These are phyloP conservation scores for Ophiocordyceps polyrhachis-furcata DNA, from an alignment of 2,329 filamentous ascomycete species.

Conservation along the genomic window DNA sequence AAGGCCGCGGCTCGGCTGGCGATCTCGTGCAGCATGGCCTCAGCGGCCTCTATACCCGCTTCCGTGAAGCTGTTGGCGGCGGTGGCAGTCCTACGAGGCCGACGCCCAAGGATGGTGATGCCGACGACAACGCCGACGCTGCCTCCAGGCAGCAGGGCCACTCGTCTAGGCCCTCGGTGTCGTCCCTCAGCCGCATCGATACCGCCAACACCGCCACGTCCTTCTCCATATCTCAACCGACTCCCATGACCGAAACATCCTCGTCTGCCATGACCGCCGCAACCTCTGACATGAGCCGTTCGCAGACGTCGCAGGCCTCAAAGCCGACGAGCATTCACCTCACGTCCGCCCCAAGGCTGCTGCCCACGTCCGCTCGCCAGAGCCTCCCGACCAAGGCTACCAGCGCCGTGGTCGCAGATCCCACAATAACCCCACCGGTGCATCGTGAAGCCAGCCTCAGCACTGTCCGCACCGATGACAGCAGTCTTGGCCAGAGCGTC, in stretches of 20 bases:
- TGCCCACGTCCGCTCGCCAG: slow-evolving; percentile 19
- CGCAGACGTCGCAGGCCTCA: slow-evolving; percentile 22
- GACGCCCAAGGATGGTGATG: slow-evolving; percentile 12
- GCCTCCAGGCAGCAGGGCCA: slow-evolving; percentile 15
- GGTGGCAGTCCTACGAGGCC: slow-evolving; percentile 31
- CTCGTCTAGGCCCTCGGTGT: slow-evolving; percentile 21
- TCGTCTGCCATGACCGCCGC: slow-evolving; percentile 15
- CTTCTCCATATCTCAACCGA: slow-evolving; percentile 10
- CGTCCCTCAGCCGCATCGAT: slow-evolving; percentile 23
- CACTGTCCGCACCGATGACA: slow-evolving; percentile 23
- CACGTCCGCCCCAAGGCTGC: slow-evolving; percentile 22
- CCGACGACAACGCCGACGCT: slow-evolving; percentile 14
- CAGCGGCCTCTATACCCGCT: slow-evolving; percentile 71
- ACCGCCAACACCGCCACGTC: slow-evolving; percentile 10
- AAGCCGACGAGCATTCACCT: slow-evolving; percentile 30
- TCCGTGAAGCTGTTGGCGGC: slow-evolving; percentile 67
- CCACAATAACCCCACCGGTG: slow-evolving; percentile 29
- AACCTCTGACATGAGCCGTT: slow-evolving; percentile 18
- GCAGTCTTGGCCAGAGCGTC: slow-evolving; percentile 15
- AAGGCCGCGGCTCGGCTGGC: slow-evolving; percentile 50
- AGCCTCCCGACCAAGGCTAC: slow-evolving; percentile 23
- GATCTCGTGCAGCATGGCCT: slow-evolving; percentile 72
- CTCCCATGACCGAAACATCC: slow-evolving; percentile 17
- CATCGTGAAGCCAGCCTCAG: slow-evolving; percentile 27
- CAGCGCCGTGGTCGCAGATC: slow-evolving; percentile 20